Percentiles rank a stretch among this genome's conserved stretches.
Evolutionary conservation across 2,329 filamentous ascomycete genomes (phyloP).

Genomic region (Ascochyta rabiei): DNA sequence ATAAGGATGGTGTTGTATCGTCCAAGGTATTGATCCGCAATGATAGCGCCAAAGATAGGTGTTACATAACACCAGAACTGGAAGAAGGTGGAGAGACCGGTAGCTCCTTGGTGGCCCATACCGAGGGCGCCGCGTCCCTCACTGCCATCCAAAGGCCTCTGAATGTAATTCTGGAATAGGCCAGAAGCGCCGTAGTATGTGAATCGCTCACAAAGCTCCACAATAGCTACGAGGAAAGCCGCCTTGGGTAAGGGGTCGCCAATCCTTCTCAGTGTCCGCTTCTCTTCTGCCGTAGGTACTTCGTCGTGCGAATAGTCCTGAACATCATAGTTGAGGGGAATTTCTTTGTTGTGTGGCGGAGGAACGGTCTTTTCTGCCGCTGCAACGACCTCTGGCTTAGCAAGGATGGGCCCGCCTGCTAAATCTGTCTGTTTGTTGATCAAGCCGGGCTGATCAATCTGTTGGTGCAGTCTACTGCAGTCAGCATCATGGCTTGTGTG

Average conservation of each 20-base stretch:
- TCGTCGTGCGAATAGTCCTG: slow-evolving; percentile 41
- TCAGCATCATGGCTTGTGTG: not conserved
- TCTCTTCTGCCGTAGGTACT: slow-evolving; percentile 53
- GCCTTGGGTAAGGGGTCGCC: slow-evolving; percentile 54
- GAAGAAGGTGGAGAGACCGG: slow-evolving; percentile 55
- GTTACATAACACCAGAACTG: slow-evolving; percentile 51
- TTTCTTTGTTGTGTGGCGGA: not conserved
- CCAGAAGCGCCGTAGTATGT: slow-evolving; percentile 55
- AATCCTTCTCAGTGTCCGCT: slow-evolving; percentile 51
- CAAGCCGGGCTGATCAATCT: not conserved
- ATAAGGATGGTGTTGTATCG: slow-evolving; percentile 74
- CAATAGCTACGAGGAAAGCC: slow-evolving; percentile 56
- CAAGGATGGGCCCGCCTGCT: not conserved
- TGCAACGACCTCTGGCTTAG: not conserved
- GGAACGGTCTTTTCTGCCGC: not conserved
- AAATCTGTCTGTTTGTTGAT: not conserved
- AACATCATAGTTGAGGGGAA: slow-evolving; percentile 10
- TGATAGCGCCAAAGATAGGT: slow-evolving; percentile 55
- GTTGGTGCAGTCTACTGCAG: not conserved
- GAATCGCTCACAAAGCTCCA: slow-evolving; percentile 58
- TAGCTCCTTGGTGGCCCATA: slow-evolving; percentile 53
- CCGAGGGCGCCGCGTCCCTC: slow-evolving; percentile 51
- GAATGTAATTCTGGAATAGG: slow-evolving; percentile 59
- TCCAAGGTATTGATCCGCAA: slow-evolving; percentile 72
- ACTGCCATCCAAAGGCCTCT: slow-evolving; percentile 48